Evolutionary conservation across 768 basidiomycete species (phyloP).

Genomic region (Boletellus emodensis): DNA sequence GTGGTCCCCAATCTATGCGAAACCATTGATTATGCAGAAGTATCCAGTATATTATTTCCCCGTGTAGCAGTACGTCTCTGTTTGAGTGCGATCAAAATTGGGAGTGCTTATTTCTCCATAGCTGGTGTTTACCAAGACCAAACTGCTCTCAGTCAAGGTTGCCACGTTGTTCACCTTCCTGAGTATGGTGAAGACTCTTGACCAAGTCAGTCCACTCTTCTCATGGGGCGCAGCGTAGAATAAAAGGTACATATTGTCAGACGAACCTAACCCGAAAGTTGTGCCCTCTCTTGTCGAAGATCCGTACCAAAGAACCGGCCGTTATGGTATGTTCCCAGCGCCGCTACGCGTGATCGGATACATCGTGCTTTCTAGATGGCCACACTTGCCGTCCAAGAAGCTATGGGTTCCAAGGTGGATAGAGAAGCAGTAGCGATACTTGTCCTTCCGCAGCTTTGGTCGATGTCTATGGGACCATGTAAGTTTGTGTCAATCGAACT

Average conservation of each 20-base stretch:
- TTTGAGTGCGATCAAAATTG: conserved; percentile 7
- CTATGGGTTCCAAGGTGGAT: conserved; percentile 94
- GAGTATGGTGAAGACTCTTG: conserved; percentile 83
- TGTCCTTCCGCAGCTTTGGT: conserved; percentile 90
- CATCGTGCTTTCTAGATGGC: conserved; percentile 56
- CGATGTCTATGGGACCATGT: conserved; percentile 96
- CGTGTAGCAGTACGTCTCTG: conserved; percentile 74
- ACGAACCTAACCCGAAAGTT: conserved; percentile 90
- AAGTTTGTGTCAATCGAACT: conserved; percentile 28
- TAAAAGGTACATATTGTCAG: conserved; percentile 34
- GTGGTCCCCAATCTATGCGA: conserved; percentile 87
- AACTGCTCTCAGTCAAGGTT: conserved; percentile 87
- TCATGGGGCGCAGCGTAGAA: neutral
- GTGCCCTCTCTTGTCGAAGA: conserved; percentile 90
- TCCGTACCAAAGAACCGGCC: conserved; percentile 92
- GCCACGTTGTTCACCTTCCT: conserved; percentile 80
- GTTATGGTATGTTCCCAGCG: conserved; percentile 64
- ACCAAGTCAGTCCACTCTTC: conserved; percentile 53
- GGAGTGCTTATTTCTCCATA: conserved; percentile 31
- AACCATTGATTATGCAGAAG: conserved; percentile 91
- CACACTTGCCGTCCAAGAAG: conserved; percentile 86
- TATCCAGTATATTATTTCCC: conserved; percentile 85
- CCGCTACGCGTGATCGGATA: neutral
- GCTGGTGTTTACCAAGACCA: conserved; percentile 92
- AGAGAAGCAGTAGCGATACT: conserved; percentile 87